Base-by-base conservation (phyloP, 345 rosid species). In the Acer campestre region DNA sequence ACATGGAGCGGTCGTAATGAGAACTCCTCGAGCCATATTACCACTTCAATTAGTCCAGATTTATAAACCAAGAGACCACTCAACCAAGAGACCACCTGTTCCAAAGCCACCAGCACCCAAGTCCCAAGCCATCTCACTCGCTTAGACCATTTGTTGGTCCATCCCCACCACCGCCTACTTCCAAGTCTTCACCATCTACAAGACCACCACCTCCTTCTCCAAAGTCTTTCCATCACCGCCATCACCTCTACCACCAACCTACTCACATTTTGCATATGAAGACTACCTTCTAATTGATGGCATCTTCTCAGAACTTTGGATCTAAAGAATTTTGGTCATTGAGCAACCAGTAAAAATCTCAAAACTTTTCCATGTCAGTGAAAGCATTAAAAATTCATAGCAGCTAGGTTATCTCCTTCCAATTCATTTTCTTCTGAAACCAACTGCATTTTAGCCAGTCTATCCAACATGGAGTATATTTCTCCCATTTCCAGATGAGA, bases 101-200 rank as follows among this genome's bases (percentile, higher is more conserved):
- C 38, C 6, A 35, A 35, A 35, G 38, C 38, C 87, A 12, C 86
- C 90, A 18, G 66, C 87, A 1, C 89, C 90, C 1, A 35, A 4
- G 38, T 35, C 38, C 38, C 38, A 67, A 73, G 7, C 77, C 27
- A 8, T 35, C 82, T 7, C 73, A 70, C 9, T 23, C 83, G 0
- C 80, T 69, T 18, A 77, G 61, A 46, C 63, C 81, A 46, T 0
- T 51, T 25, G 0, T 62, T 38, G 66, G 81, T 25, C 78, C 77
- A 10, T 83, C 90, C 9, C 88, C 91, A 10, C 88, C 91, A 14
- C 89, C 90, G 0, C 86, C 91, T 20, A 65, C 84, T 3, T 87
- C 84, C 38, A 78, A 75, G 77, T 85, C 86, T 65, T 85, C 90
- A 1, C 86, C 94, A 65, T 80, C 88, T 11, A 56, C 71, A 17